These are phyloP conservation scores for Hortaea sp. DNA, from an alignment of 2,329 filamentous ascomycete species.

Conservation along the genomic window DNA sequence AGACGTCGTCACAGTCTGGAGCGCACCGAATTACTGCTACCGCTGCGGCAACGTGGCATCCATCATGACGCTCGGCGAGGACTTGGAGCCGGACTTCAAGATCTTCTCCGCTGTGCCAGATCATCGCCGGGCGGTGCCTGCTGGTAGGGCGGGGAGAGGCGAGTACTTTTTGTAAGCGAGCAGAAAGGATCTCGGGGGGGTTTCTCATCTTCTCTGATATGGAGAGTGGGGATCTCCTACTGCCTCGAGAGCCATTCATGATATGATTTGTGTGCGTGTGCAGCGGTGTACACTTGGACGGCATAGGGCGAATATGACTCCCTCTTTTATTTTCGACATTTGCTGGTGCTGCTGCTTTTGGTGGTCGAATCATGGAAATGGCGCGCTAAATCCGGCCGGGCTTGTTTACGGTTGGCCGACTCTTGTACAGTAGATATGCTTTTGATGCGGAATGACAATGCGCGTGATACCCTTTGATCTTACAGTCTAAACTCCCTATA, in stretches of 20 bases:
- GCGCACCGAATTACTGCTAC: slow-evolving; percentile 93
- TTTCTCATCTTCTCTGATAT: background rate
- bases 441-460: background rate
- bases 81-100: slow-evolving; percentile 82
- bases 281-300: background rate
- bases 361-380: too few species aligned
- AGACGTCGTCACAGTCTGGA: slow-evolving; percentile 82
- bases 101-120: slow-evolving; percentile 87
- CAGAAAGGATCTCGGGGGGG: background rate
- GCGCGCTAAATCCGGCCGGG: too few species aligned
- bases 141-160: slow-evolving; percentile 42
- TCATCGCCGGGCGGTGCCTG: slow-evolving; percentile 68
- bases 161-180: slow-evolving; percentile 40
- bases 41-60: slow-evolving; percentile 79
- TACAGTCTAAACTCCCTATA: too few species aligned
- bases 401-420: too few species aligned
- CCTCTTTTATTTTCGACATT: too few species aligned
- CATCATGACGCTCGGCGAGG: slow-evolving; percentile 82
- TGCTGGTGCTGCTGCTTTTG: too few species aligned
- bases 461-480: background rate
- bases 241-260: background rate
- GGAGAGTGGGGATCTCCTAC: background rate
- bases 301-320: background rate
- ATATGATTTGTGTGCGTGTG: background rate
- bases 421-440: background rate